Evolutionary conservation across 371 early-diverging fungal species (phyloP), one percentile per base, ranked within the genome.

Genomic region (Funneliformis caledonium): DNA sequence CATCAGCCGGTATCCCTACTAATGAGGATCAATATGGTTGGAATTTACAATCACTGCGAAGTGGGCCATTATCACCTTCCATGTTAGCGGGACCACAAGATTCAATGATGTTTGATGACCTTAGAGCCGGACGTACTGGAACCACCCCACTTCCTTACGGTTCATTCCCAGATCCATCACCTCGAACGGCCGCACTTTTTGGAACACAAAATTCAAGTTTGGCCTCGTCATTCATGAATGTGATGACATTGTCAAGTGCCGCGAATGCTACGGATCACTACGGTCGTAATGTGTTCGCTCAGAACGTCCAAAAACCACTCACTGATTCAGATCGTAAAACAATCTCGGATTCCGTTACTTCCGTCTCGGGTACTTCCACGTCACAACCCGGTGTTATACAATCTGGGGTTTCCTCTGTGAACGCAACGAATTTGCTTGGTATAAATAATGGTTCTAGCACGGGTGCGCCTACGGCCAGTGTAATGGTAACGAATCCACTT

Each of bases 51-150:
- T 89, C 92, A 7, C 86, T 94, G 45, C 90, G 93, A n/a, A 88
- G 89, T 78, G 94, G 94, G 4, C 93, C 94, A 1, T 84, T 94
- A 48, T 94, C 94, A 16, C 94, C 94, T 10, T 92, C 93, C 33
- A 93, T 94, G 92, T 83, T 94, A 22, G 88, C 88, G 50, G 92
- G 92, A 0, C 94, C 94, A n/a, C 88, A 89, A 52, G 87, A 88
- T 26, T 86, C 89, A 26, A 85, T 85, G 45, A 85, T 85, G 9
- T 85, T 83, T 62, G 80, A 81, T 59, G 81, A 82, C 37, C 75
- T 80, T 19, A 43, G 26, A 52, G 33, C 60, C 81, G 47, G 74
- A 11, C 62, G 69, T 65, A 80, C 47, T 42, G 72, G 75, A 68
- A 80, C 74, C 79, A 80, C 42, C 14, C 78, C 37, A 68, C 82